These are phyloP conservation scores for Phytopythium oedochilum DNA, from an alignment of 352 stramenopile species.

Conservation along the genomic window DNA sequence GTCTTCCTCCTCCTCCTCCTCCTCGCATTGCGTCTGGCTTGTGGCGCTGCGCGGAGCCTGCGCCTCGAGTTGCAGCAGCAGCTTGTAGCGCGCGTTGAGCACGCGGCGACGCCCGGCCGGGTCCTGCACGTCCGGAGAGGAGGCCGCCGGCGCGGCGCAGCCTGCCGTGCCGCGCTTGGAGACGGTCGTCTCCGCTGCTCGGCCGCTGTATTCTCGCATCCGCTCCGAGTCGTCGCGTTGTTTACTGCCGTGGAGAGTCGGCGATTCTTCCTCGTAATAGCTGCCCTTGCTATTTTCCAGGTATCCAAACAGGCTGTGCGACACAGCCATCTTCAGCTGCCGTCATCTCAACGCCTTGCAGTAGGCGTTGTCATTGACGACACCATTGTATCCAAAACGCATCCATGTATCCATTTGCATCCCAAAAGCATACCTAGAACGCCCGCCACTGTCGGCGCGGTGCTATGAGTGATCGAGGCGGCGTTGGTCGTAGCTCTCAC, in stretches of 20 bases:
- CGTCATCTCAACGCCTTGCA: too few relatives aligned
- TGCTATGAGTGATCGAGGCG: too few relatives aligned
- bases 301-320: too few relatives aligned
- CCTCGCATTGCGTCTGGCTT: background rate
- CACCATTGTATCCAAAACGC: too few relatives aligned
- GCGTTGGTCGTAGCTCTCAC: too few relatives aligned
- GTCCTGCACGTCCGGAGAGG: background rate
- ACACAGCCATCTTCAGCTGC: too few relatives aligned
- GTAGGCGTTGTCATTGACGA: too few relatives aligned
- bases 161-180: background rate
- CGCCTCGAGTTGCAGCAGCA: constrained; percentile 4
- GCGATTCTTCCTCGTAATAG: background rate
- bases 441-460: too few relatives aligned
- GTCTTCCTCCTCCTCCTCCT: background rate
- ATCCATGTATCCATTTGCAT: too few relatives aligned
- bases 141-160: background rate
- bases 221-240: background rate
- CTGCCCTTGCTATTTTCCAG: too few relatives aligned
- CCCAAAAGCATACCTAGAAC: too few relatives aligned
- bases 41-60: background rate
- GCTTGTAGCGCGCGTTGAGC: constrained; percentile 3
- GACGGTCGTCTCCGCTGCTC: background rate
- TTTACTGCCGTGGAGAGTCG: background rate
- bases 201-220: background rate
- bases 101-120: background rate